A percentile compares a stretch with the other conserved stretches of the same genome.
Conservation (phyloP, 2,329 filamentous ascomycete genomes). For the Penicillium janthinellum region DNA sequence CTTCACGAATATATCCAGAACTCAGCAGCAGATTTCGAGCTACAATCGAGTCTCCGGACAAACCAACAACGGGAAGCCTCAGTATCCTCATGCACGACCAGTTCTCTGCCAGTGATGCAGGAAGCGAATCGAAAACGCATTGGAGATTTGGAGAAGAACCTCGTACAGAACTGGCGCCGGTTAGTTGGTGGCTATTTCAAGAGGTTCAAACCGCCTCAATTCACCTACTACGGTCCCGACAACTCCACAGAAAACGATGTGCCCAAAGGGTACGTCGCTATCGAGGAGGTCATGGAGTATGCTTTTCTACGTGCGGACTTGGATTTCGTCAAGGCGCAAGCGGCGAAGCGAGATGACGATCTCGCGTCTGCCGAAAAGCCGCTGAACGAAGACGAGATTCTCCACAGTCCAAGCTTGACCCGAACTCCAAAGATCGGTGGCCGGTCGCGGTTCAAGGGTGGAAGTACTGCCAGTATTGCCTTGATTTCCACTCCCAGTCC, state of each 20-base stretch:
- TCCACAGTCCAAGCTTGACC: constrained; percentile 63
- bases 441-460: constrained; percentile 79
- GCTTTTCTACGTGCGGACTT: constrained; percentile 92
- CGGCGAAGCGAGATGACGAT: constrained; percentile 75
- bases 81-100: constrained; percentile 17
- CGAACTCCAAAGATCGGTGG: constrained; percentile 65
- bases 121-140: constrained; percentile 62
- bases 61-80: constrained; percentile 23
- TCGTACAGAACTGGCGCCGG: constrained; percentile 77
- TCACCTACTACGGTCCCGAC: constrained; percentile 52
- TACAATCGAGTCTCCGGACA: constrained; percentile 71
- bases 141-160: constrained; percentile 66
- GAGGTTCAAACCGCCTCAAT: constrained; percentile 81
- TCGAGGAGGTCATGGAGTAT: constrained; percentile 71
- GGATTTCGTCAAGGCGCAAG: constrained; percentile 90
- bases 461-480: constrained; percentile 86
- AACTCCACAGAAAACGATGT: constrained; percentile 23
- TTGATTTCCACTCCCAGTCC: constrained; percentile 91
- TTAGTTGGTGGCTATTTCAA: constrained; percentile 93
- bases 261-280: constrained; percentile 39
- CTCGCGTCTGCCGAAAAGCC: constrained; percentile 71
- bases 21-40: constrained; percentile 72
- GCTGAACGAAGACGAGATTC: constrained; percentile 80
- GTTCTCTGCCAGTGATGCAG: constrained; percentile 52
- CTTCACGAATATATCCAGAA: constrained; percentile 89